Evolutionary conservation across 129 eudicot genomes (phyloP).

Genomic region (Smallanthus sonchifolius): DNA sequence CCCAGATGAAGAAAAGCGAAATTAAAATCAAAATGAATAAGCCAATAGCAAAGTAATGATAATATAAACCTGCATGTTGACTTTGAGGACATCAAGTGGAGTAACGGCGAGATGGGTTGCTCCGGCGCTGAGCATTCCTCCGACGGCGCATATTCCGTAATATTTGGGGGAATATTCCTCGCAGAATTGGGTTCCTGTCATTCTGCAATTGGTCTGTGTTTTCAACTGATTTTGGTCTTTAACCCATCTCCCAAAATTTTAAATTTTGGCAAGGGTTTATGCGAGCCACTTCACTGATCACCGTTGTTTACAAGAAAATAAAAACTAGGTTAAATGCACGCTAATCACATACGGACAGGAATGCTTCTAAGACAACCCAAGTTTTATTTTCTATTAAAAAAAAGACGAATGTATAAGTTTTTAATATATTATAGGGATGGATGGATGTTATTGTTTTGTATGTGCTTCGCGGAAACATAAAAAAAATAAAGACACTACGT

Average conservation of each 20-base stretch:
- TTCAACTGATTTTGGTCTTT: background rate
- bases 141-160: conserved; percentile 60
- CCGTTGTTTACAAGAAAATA: conserved; percentile 11
- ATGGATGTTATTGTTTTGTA: no score
- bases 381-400: no score
- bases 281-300: background rate
- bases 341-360: conserved; percentile 6
- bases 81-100: conserved; percentile 80
- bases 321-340: background rate
- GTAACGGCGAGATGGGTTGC: conserved; percentile 65
- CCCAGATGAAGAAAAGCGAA: background rate
- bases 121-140: conserved; percentile 77
- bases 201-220: background rate
- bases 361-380: background rate
- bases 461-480: no score
- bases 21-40: background rate
- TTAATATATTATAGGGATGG: no score
- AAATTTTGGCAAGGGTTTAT: background rate
- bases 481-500: no score
- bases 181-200: conserved; percentile 19
- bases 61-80: conserved; percentile 61
- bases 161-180: conserved; percentile 56
- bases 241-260: background rate
- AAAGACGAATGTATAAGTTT: no score
- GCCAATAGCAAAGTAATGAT: background rate